Conservation (phyloP, 75 land plant species). For the Cupressus sempervirens region DNA sequence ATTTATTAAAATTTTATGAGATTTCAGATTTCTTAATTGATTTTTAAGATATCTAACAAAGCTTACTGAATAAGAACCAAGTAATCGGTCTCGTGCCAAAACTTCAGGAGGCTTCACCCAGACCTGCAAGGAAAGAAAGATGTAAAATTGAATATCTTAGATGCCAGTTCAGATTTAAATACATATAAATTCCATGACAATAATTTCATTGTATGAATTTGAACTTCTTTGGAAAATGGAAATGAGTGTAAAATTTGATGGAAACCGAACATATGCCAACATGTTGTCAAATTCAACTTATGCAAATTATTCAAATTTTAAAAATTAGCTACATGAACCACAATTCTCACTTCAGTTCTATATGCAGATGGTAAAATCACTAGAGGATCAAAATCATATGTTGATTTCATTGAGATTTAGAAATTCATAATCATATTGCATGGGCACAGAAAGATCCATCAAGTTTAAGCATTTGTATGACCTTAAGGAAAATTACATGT, state of each 20-base stretch:
- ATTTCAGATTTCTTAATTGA: conserved; percentile 1
- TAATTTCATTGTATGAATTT: background rate
- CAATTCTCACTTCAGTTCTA: background rate
- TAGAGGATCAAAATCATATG: background rate
- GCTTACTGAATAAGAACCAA: conserved; percentile 86
- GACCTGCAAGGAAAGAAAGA: conserved; percentile 44
- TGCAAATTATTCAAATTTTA: background rate
- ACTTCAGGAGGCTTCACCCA: conserved; percentile 99
- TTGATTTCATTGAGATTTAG: background rate
- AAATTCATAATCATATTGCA: background rate
- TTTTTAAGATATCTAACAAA: background rate
- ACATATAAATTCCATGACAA: background rate
- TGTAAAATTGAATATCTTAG: background rate
- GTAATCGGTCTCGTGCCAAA: conserved; percentile 91
- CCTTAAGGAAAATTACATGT: background rate
- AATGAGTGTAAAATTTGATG: background rate
- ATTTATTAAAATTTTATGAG: background rate
- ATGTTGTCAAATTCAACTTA: background rate
- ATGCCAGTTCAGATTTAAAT: background rate
- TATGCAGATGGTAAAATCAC: background rate
- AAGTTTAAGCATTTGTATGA: background rate
- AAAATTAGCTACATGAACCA: background rate
- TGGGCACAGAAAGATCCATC: background rate
- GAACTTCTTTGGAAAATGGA: background rate
- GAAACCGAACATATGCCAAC: background rate